Conservation (phyloP, 2,329 filamentous ascomycete genomes). For the Thielaviopsis euricoi region DNA sequence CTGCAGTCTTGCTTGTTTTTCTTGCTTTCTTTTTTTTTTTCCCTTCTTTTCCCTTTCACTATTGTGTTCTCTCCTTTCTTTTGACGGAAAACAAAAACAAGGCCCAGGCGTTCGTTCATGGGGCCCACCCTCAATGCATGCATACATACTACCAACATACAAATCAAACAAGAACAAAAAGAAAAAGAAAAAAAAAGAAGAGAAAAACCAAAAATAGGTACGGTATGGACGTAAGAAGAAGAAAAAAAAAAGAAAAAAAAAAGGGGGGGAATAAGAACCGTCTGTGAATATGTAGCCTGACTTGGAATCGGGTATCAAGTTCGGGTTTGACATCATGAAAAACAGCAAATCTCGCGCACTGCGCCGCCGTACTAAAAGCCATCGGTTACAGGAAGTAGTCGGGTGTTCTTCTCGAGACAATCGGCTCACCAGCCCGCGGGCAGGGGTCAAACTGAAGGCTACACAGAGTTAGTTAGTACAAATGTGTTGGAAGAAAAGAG, state of each 20-base stretch:
- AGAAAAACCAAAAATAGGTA: not conserved
- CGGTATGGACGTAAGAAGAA: not conserved
- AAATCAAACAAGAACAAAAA: not conserved
- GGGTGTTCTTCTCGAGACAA: slow-evolving; percentile 91
- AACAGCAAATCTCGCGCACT: not conserved
- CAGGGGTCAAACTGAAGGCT: slow-evolving; percentile 99
- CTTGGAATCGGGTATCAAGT: not conserved
- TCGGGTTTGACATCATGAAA: slow-evolving; percentile 4
- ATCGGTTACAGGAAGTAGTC: slow-evolving; percentile 86
- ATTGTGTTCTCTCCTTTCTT: not conserved
- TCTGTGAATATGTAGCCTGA: not conserved
- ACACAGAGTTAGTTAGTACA: slow-evolving; percentile 17
- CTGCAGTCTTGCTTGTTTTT: too few species aligned
- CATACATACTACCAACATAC: not conserved
- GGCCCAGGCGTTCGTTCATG: not conserved
- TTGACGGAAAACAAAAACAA: too few species aligned
- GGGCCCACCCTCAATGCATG: not conserved
- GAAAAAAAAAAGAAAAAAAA: not conserved
- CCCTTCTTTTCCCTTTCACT: too few species aligned
- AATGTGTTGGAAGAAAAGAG: not conserved
- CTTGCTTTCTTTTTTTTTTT: too few species aligned
- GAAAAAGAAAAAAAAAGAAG: not conserved
- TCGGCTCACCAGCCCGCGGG: slow-evolving; percentile 90
- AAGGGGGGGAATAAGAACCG: not conserved
- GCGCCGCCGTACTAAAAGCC: not conserved